A percentile compares a stretch with the other conserved stretches of the same genome.
These are phyloP conservation scores for Niebla homalea DNA, from an alignment of 495 filamentous ascomycete genomes.

Conservation along the genomic window DNA sequence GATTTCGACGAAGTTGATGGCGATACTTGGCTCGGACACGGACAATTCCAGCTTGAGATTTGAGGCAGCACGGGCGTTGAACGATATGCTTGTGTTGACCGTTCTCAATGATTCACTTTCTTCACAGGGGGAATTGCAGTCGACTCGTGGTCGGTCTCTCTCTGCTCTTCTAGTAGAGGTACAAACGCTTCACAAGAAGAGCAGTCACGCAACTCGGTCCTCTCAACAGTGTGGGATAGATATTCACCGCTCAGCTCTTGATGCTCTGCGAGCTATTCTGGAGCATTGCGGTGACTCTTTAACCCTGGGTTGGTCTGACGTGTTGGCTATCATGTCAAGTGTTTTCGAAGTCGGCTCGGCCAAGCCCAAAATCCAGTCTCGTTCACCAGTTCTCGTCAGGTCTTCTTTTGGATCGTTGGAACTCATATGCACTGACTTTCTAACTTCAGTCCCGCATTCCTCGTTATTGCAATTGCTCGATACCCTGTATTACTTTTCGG, in stretches of 20 bases:
- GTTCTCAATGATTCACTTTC: slow-evolving; percentile 35
- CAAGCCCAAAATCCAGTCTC: slow-evolving; percentile 22
- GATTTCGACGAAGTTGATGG: slow-evolving; percentile 56
- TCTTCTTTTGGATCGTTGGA: slow-evolving; percentile 80
- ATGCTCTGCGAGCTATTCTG: slow-evolving; percentile 66
- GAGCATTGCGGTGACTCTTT: slow-evolving; percentile 83
- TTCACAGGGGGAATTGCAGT: slow-evolving; percentile 37
- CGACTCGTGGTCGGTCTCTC: slow-evolving; percentile 58
- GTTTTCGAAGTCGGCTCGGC: slow-evolving; percentile 46
- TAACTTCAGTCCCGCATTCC: slow-evolving; percentile 60
- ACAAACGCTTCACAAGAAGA: slow-evolving; percentile 33
- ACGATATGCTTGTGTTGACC: slow-evolving; percentile 55
- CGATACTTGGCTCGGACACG: slow-evolving; percentile 39
- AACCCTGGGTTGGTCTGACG: slow-evolving; percentile 65
- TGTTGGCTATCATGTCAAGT: slow-evolving; percentile 73
- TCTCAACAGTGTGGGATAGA: slow-evolving; percentile 46
- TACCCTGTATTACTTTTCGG: slow-evolving; percentile 74
- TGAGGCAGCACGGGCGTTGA: slow-evolving; percentile 59
- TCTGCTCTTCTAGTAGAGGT: slow-evolving; percentile 48
- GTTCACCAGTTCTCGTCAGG: slow-evolving; percentile 61
- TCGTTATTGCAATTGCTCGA: slow-evolving; percentile 78
- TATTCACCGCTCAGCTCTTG: slow-evolving; percentile 69
- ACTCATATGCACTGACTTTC: slow-evolving; percentile 87
- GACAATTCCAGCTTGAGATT: slow-evolving; percentile 50
- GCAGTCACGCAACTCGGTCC: background rate